A percentile compares a stretch with the other conserved stretches of the same genome.
Evolutionary conservation across 1,284 basidiomycete genomes (phyloP).

Genomic region (Apiotrichum sp.): DNA sequence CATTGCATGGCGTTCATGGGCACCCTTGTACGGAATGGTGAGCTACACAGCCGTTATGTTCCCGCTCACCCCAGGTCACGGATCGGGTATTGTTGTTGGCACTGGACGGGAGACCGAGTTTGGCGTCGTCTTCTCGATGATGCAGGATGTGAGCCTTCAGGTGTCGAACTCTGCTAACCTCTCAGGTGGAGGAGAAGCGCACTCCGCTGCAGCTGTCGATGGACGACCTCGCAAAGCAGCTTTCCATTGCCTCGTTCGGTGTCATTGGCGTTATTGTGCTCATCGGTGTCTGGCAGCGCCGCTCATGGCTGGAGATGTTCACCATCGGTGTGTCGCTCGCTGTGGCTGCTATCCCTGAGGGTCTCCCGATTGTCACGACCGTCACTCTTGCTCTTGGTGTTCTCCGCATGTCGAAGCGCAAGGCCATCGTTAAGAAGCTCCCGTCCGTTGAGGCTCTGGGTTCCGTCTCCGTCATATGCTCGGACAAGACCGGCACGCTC

Average conservation of each 20-base stretch:
- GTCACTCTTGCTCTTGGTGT: conserved; percentile 93
- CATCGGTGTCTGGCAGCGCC: conserved; percentile 88
- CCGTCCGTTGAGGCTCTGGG: conserved; percentile 96
- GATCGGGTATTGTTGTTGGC: conserved; percentile 76
- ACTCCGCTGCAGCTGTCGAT: conserved; percentile 91
- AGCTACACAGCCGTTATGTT: conserved; percentile 73
- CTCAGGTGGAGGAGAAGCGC: conserved; percentile 70
- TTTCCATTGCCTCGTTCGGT: conserved; percentile 91
- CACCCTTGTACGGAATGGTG: conserved; percentile 88
- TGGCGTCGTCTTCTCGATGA: conserved; percentile 94
- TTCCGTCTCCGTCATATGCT: conserved; percentile 93
- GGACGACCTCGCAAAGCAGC: conserved; percentile 91
- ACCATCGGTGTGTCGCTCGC: conserved; percentile 95
- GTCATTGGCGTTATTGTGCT: conserved; percentile 95
- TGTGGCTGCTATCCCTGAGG: conserved; percentile 93
- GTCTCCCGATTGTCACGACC: conserved; percentile 90
- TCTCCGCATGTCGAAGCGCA: conserved; percentile 96
- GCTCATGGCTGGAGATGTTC: conserved; percentile 83
- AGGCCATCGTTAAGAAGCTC: conserved; percentile 89
- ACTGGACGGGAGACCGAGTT: conserved; percentile 89
- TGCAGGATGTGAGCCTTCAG: conserved; percentile 93
- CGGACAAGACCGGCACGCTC: conserved; percentile 92
- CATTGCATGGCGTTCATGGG: conserved; percentile 81
- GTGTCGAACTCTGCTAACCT: conserved; percentile 90
- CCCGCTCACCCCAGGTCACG: conserved; percentile 59